Base-by-base conservation (phyloP, 2,329 filamentous ascomycete species). In the Penicillium sp. region DNA sequence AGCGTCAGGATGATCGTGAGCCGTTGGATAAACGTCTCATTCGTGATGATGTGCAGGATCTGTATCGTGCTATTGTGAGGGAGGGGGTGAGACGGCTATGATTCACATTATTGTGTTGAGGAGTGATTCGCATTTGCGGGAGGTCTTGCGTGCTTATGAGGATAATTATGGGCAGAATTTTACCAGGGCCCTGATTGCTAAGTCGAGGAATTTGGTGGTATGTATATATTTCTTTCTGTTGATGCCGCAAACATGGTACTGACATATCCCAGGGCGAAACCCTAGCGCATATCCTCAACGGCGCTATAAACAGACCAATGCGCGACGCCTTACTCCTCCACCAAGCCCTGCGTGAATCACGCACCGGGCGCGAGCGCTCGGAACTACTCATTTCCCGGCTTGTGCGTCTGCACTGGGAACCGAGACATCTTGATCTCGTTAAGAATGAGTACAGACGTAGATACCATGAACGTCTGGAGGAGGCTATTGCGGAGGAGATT, bases 261-360 rank as follows among this genome's bases (percentile, higher is more conserved):
- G 58, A 60, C 33, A 43, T 45, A 66, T 57, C 17, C 8, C 64
- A 97, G 92, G 94, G 94, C 61, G 94, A 99, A 77, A 86, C 96
- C 19, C 85, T 97, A 36, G 90, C 91, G 0, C 94, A 97, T 74
- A 90, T 97, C 65, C 87, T 99, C 68, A 97, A 97, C 76, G 94
- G 94, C 67, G 87, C 96, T 55, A 96, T 97, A 78, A 97, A 97
- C 77, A 89, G 89, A 56, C 92, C 94, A 6, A 91, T 96, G 60
- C 90, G 94, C 53, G 94, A 97, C 73, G 91, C 93, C 3, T 82
- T 97, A 36, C 86, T 97, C 3, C 80, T 99, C 1, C 87, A 96
- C 73, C 94, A 97, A 77, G 93, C 94, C 2, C 85, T 97, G 61
- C 88, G 86, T 19, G 84, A 88, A 43, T 87, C 88, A 4, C 84